Evolutionary conservation across 2,329 filamentous ascomycete species (phyloP).

Genomic region (Trichoderma pleuroti): DNA sequence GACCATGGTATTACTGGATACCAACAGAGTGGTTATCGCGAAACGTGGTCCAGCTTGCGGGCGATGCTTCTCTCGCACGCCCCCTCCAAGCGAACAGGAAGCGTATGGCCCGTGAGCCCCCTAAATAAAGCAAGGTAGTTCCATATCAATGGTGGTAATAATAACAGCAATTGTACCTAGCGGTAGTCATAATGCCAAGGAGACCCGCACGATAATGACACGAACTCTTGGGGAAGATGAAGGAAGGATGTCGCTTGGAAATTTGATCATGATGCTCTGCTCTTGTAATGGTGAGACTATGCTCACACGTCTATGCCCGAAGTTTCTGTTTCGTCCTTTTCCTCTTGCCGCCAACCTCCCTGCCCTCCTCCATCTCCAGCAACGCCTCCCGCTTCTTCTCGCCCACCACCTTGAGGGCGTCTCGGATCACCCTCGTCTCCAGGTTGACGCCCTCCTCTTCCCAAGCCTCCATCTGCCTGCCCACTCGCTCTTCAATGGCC

Average conservation of each 20-base stretch:
- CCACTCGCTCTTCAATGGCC: constrained; percentile 82
- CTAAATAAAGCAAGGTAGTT: background rate
- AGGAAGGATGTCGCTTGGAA: background rate
- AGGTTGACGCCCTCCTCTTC: constrained; percentile 87
- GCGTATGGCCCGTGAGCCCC: background rate
- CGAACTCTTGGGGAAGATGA: background rate
- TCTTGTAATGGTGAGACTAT: background rate
- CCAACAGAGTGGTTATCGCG: background rate
- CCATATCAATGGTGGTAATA: background rate
- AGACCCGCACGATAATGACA: background rate
- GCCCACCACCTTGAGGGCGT: constrained; percentile 83
- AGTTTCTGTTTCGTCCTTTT: constrained; percentile 60
- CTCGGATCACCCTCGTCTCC: constrained; percentile 82
- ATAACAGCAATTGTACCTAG: background rate
- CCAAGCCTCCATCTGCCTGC: constrained; percentile 77
- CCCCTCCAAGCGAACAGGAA: background rate
- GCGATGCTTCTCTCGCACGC: background rate
- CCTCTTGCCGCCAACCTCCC: constrained; percentile 84
- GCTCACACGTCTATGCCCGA: constrained; percentile 32
- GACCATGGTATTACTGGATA: background rate
- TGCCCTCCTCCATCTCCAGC: constrained; percentile 86
- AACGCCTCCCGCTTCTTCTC: constrained; percentile 92
- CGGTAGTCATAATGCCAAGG: background rate
- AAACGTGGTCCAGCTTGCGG: background rate
- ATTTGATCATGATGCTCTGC: background rate